These are phyloP conservation scores for Penicillium sp. DNA, from an alignment of 2,329 filamentous ascomycete species.

Conservation along the genomic window DNA sequence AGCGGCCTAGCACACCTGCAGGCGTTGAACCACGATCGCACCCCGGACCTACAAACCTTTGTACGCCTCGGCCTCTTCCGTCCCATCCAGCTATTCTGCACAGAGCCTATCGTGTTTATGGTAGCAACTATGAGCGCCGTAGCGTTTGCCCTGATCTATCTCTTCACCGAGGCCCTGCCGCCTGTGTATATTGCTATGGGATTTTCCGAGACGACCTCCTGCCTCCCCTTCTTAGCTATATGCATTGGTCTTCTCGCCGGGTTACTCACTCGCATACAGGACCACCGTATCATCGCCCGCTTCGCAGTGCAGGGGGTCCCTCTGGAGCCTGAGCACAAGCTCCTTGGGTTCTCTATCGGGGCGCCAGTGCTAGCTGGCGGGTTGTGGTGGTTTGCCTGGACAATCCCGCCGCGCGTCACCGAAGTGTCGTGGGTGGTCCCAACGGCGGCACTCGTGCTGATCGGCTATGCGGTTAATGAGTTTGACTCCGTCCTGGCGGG, in stretches of 20 bases:
- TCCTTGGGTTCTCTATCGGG: conserved; percentile 17
- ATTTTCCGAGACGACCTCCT: conserved; percentile 36
- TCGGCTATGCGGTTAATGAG: conserved; percentile 18
- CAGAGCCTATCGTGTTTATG: conserved; percentile 50
- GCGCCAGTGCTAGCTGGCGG: conserved; percentile 10
- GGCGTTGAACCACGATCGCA: conserved; percentile 41
- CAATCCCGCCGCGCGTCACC: conserved; percentile 2
- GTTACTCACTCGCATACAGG: conserved; percentile 46
- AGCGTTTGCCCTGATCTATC: conserved; percentile 50
- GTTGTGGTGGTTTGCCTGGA: conserved; percentile 7
- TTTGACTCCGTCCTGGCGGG: conserved; percentile 12
- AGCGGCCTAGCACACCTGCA: conserved; percentile 29
- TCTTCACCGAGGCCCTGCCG: conserved; percentile 50
- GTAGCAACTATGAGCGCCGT: conserved; percentile 46
- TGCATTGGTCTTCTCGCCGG: conserved; percentile 41
- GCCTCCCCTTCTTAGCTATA: conserved; percentile 45
- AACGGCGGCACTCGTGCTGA: conserved; percentile 3
- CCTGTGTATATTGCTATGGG: conserved; percentile 43
- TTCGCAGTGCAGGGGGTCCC: not conserved
- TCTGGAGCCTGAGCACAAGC: conserved; percentile 23
- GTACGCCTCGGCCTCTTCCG: conserved; percentile 40
- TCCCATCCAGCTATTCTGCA: conserved; percentile 47
- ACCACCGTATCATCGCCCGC: conserved; percentile 33
- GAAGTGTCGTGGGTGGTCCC: conserved; percentile 1
- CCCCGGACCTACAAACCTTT: conserved; percentile 40